Evolutionary conservation across 768 basidiomycete species (phyloP).

Genomic region (Suillus fuscotomentosus): DNA sequence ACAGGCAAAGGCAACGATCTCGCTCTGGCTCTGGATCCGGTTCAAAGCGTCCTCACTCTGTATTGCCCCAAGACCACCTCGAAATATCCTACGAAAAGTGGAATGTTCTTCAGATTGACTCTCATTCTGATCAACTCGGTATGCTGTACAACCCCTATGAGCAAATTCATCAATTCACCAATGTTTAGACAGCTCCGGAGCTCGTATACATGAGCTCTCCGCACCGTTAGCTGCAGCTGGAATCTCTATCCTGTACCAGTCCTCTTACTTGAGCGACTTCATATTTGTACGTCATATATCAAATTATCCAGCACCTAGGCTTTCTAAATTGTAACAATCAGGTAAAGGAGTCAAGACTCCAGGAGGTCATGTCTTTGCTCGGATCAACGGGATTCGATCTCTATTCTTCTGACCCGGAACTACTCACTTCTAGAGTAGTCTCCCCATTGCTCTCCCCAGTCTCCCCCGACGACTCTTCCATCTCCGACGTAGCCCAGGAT

Average conservation of each 20-base stretch:
- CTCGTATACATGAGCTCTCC: constrained; percentile 73
- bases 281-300: constrained; percentile 57
- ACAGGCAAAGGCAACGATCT: constrained; percentile 46
- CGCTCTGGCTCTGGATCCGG: constrained; percentile 37
- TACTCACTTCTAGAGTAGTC: constrained; percentile 28
- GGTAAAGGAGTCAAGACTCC: constrained; percentile 67
- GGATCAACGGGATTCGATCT: constrained; percentile 63
- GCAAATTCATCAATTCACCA: constrained; percentile 9
- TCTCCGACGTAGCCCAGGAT: constrained; percentile 28
- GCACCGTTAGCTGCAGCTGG: constrained; percentile 73
- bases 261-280: constrained; percentile 81
- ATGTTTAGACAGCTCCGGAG: constrained; percentile 60
- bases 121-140: constrained; percentile 72
- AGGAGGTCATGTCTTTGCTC: constrained; percentile 62
- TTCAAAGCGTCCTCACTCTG: constrained; percentile 21
- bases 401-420: constrained; percentile 47
- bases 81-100: constrained; percentile 74
- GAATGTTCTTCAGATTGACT: constrained; percentile 81
- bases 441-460: constrained; percentile 33
- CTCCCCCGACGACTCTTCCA: constrained; percentile 27
- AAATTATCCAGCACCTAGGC: background rate
- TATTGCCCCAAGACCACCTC: constrained; percentile 43
- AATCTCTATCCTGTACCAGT: constrained; percentile 81
- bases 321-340: constrained; percentile 23
- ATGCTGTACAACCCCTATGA: constrained; percentile 14